Conservation (phyloP, 148 eudicot genomes). For the Fallopia convolvulus region DNA sequence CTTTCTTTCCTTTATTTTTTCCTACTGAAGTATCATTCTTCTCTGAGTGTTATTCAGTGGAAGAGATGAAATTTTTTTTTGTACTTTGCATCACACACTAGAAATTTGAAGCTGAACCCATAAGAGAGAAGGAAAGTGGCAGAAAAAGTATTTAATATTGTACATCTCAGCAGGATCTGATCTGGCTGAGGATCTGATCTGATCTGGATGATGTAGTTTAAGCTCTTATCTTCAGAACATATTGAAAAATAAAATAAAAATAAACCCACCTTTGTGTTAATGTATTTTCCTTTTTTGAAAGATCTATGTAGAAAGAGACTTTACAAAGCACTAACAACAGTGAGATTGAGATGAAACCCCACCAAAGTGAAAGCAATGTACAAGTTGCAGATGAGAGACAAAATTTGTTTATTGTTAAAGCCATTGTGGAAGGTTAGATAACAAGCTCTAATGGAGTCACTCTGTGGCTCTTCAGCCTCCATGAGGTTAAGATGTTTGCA, state of each 20-base stretch:
- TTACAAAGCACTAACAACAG: slow-evolving; percentile 4
- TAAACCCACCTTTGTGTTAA: not conserved
- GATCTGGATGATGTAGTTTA: not conserved
- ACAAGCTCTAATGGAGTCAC: not conserved
- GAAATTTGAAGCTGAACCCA: not conserved
- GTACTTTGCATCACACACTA: not conserved
- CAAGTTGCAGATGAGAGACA: slow-evolving; percentile 4
- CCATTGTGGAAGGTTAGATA: not conserved
- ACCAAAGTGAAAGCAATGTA: slow-evolving; percentile 8
- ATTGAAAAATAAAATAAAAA: not conserved
- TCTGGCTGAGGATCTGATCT: not conserved
- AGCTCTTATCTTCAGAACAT: slow-evolving; percentile 1
- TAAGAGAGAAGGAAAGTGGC: not conserved
- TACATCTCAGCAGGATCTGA: slow-evolving; percentile 1
- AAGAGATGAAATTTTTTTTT: not conserved
- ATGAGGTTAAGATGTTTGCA: not conserved
- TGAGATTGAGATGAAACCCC: slow-evolving; percentile 1
- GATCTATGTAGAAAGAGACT: slow-evolving; percentile 6
- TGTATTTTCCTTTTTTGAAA: not conserved
- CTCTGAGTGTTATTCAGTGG: slow-evolving; percentile 1
- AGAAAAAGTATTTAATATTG: not conserved
- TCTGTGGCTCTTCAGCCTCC: slow-evolving; percentile 3
- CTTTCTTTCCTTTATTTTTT: not conserved
- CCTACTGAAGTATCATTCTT: not conserved
- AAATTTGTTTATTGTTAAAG: not conserved